Evolutionary conservation across 2,329 filamentous ascomycete species (phyloP).

Genomic region (Colletotrichum sp.): DNA sequence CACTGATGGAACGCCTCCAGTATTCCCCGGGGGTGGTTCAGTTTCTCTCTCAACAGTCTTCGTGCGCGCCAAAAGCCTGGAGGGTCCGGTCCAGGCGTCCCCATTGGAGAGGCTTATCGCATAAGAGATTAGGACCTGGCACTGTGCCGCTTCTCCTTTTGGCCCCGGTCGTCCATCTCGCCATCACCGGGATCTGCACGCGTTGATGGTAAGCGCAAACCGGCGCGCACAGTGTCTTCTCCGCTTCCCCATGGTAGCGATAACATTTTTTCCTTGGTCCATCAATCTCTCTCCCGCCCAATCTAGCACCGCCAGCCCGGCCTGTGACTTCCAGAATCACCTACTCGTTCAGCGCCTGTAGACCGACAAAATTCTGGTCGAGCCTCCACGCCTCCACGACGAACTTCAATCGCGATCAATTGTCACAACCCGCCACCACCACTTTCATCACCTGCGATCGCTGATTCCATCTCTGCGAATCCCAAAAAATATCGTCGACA

Average conservation of each 20-base stretch:
- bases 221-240: not conserved
- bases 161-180: not conserved
- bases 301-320: slow-evolving; percentile 17
- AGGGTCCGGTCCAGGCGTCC: slow-evolving; percentile 12
- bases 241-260: slow-evolving; percentile 1
- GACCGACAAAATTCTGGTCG: slow-evolving; percentile 21
- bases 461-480: slow-evolving; percentile 36
- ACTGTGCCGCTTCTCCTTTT: slow-evolving; percentile 12
- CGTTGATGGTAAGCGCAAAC: not conserved
- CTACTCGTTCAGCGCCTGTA: slow-evolving; percentile 19
- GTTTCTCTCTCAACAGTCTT: slow-evolving; percentile 4
- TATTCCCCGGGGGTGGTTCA: not conserved
- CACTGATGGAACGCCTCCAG: not conserved
- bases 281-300: slow-evolving; percentile 13
- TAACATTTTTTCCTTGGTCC: slow-evolving; percentile 23
- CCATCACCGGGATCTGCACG: not conserved
- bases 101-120: slow-evolving; percentile 19
- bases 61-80: slow-evolving; percentile 3
- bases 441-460: slow-evolving; percentile 22
- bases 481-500: slow-evolving; percentile 36
- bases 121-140: not conserved
- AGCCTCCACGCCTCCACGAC: slow-evolving; percentile 22
- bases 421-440: slow-evolving; percentile 17
- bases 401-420: slow-evolving; percentile 24
- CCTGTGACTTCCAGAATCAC: slow-evolving; percentile 19